Percentiles rank a stretch among this genome's conserved stretches.
Conservation (phyloP, 2,329 filamentous ascomycete species). For the Bipolaris zeicola region DNA sequence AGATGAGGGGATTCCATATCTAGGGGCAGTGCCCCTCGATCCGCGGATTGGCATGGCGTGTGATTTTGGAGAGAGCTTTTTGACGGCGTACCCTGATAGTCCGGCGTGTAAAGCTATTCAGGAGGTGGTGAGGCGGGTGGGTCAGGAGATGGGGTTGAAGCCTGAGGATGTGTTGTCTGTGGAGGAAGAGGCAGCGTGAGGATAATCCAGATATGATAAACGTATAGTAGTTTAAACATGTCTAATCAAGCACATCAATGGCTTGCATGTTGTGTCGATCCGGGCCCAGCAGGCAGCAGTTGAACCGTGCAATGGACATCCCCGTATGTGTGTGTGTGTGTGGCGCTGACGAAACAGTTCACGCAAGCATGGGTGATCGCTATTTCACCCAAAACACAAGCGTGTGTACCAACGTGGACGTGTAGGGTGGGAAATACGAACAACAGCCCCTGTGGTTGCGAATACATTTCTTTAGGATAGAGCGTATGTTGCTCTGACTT, state of each 20-base stretch:
- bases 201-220: too few species aligned
- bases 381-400: neutral
- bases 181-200: constrained; percentile 24
- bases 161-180: constrained; percentile 36
- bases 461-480: neutral
- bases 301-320: neutral
- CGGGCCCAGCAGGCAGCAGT: neutral
- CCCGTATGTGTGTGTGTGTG: neutral
- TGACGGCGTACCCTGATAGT: constrained; percentile 91
- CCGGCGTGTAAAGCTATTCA: constrained; percentile 84
- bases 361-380: constrained; percentile 10
- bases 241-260: neutral
- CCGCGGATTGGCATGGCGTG: constrained; percentile 95
- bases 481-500: too few species aligned
- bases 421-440: too few species aligned
- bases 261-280: neutral
- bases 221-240: too few species aligned
- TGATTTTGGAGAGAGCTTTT: constrained; percentile 96
- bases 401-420: neutral
- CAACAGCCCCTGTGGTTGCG: neutral
- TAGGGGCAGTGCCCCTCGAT: constrained; percentile 89
- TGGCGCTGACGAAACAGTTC: constrained; percentile 2
- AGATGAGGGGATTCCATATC: constrained; percentile 85
- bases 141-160: constrained; percentile 50
- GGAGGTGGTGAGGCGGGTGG: constrained; percentile 76